phyloP scores from a whole-genome alignment of 176 grass and related monocot species.

The Oryza nivara region DNA sequence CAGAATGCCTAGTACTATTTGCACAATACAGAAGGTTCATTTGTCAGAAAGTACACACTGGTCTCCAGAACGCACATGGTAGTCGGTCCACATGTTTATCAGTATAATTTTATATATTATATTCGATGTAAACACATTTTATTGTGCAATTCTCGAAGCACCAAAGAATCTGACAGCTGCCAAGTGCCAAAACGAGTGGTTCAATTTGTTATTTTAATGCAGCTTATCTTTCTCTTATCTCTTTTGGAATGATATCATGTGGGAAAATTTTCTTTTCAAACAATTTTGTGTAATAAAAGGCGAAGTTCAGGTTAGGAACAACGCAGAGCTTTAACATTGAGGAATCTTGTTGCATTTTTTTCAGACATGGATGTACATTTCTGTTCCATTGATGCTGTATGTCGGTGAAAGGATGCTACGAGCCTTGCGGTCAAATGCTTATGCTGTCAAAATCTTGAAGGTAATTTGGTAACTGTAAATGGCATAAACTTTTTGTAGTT shows the following conservation, averaged over 20 bases:
- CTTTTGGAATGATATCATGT: conserved; percentile 35
- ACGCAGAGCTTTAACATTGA: background rate
- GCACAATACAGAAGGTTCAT: conserved; percentile 26
- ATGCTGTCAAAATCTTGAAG: conserved; percentile 88
- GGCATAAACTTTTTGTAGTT: background rate
- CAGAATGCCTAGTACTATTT: background rate
- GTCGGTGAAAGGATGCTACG: conserved; percentile 77
- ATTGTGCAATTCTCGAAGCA: background rate
- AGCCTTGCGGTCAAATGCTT: conserved; percentile 87
- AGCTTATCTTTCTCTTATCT: conserved; percentile 20
- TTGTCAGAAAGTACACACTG: conserved; percentile 11
- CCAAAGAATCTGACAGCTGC: conserved; percentile 62
- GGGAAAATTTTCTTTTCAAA: conserved; percentile 24
- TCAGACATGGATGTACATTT: conserved; percentile 99
- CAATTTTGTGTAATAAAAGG: conserved; percentile 24
- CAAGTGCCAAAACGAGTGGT: conserved; percentile 21
- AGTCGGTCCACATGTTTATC: conserved; percentile 21
- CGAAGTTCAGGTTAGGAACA: background rate
- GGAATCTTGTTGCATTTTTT: conserved; percentile 31
- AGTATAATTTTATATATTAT: background rate
- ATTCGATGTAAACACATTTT: background rate
- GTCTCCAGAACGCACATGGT: conserved; percentile 18
- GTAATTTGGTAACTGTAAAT: conserved; percentile 32
- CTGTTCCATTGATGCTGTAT: conserved; percentile 75
- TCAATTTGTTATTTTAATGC: conserved; percentile 12